Percentiles rank a stretch among this genome's conserved stretches.
phyloP scores from a whole-genome alignment of 768 basidiomycete genomes.

The Cystofilobasidium bisporidii region DNA sequence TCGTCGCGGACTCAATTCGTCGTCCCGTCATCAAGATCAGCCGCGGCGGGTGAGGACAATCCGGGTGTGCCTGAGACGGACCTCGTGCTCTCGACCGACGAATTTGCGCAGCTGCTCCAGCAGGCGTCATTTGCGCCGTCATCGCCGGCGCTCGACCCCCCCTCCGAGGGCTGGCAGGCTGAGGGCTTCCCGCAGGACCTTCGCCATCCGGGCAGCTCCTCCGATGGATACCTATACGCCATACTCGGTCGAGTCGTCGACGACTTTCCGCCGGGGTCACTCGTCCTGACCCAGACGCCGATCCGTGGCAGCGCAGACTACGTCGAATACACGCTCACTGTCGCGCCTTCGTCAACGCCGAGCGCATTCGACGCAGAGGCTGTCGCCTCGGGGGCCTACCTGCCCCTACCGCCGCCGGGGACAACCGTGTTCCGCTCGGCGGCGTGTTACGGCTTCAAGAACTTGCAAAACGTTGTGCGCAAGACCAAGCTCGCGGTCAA shows the following conservation, averaged over 20 bases:
- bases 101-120: constrained; percentile 71
- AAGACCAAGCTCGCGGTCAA: constrained; percentile 49
- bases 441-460: constrained; percentile 93
- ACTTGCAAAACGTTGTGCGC: constrained; percentile 90
- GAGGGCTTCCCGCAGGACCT: constrained; percentile 59
- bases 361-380: background rate
- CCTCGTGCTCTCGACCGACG: constrained; percentile 94
- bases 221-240: constrained; percentile 82
- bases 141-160: background rate
- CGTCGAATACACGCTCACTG: constrained; percentile 56
- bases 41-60: background rate
- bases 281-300: constrained; percentile 33
- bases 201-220: constrained; percentile 70
- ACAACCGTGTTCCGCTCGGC: constrained; percentile 73
- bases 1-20: constrained; percentile 61
- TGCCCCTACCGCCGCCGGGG: constrained; percentile 10
- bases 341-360: constrained; percentile 4
- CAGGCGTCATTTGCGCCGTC: constrained; percentile 67
- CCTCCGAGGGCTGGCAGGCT: constrained; percentile 27
- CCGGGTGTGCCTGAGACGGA: constrained; percentile 58
- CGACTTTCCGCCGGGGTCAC: constrained; percentile 32
- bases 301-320: constrained; percentile 57
- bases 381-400: constrained; percentile 10
- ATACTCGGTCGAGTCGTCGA: constrained; percentile 52
- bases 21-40: too few relatives aligned